These are phyloP conservation scores for Penicillium sp. DNA, from an alignment of 2,329 filamentous ascomycete genomes.

Conservation along the genomic window DNA sequence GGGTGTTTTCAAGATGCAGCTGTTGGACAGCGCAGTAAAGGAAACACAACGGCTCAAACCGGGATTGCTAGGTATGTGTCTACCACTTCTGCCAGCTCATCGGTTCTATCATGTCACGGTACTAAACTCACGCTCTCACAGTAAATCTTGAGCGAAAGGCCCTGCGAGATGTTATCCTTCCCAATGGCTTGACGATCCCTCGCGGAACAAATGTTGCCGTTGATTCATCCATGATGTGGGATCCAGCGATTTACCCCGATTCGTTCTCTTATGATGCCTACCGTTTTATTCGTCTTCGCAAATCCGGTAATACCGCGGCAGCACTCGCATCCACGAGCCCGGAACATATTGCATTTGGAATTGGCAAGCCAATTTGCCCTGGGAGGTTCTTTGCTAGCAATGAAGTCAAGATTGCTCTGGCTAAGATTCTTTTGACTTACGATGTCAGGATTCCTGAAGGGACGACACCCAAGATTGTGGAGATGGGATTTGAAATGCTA, in stretches of 20 bases:
- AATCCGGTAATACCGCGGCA: not conserved
- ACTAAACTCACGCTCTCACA: not conserved
- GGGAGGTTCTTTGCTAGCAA: constrained; percentile 31
- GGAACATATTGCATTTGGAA: constrained; percentile 24
- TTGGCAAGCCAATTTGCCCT: constrained; percentile 30
- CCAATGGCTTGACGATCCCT: not conserved
- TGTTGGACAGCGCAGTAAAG: constrained; percentile 21
- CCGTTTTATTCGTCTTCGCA: not conserved
- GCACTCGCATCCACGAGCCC: not conserved
- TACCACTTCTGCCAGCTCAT: not conserved
- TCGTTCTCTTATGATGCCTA: not conserved
- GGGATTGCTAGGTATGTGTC: not conserved
- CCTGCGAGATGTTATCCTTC: not conserved
- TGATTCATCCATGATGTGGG: not conserved
- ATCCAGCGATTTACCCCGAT: not conserved
- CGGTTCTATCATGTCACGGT: not conserved
- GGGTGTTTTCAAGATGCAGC: constrained; percentile 22
- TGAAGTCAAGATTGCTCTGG: constrained; percentile 27
- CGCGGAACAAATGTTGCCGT: not conserved
- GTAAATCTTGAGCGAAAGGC: not conserved
- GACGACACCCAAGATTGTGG: not conserved
- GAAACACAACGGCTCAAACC: constrained; percentile 18
- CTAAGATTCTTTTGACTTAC: not conserved
- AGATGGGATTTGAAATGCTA: not conserved
- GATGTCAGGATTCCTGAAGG: not conserved